Evolutionary conservation across 768 basidiomycete species (phyloP), one percentile per base, ranked within the genome.

Genomic region (Pisolithus microcarpus): DNA sequence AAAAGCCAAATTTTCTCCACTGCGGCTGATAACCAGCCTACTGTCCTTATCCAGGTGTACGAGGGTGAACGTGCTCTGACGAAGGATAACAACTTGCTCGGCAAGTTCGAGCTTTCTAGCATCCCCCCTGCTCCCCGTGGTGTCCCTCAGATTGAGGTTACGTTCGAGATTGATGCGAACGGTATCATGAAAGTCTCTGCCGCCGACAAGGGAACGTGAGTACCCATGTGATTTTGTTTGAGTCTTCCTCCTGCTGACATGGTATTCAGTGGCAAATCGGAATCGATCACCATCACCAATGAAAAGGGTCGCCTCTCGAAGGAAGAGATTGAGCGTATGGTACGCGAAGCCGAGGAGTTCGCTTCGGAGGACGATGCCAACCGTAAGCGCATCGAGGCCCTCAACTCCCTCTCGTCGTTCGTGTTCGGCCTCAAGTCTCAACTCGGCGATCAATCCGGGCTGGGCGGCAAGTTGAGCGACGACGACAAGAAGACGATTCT

Each of bases 11-110:
- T 87, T 65, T 90, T 88, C 76, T 86, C 84, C 5, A 87, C 85
- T 19, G 87, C 88, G 46, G 85, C 89, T 47, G 89, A 92, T 65
- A 92, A 91, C 76, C 87, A 97, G 73, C 91, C 89, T 43, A 93
- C 91, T 48, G 94, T 97, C 60, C 73, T 97, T 44, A 94, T 98
- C 71, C 94, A 98, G 71, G 95, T 98, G 56, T 97, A 76, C 68
- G 94, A 97, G 78, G 94, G 94, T 70, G 94, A 97, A 75, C 92
- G 95, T 65, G 83, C 91, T 43, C 74, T 96, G 62, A 97, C 95
- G 58, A 95, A 95, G 82, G 95, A 97, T 74, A 97, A 96, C 81
- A 95, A 96, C 75, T 84, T 87, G 46, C 87, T 98, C 59, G 94
- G 95, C 73, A 93, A 93, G 69, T 97, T 96, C 69, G 93, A 96